phyloP scores from a whole-genome alignment of 495 filamentous ascomycete genomes.

The Copromyces sp. region DNA sequence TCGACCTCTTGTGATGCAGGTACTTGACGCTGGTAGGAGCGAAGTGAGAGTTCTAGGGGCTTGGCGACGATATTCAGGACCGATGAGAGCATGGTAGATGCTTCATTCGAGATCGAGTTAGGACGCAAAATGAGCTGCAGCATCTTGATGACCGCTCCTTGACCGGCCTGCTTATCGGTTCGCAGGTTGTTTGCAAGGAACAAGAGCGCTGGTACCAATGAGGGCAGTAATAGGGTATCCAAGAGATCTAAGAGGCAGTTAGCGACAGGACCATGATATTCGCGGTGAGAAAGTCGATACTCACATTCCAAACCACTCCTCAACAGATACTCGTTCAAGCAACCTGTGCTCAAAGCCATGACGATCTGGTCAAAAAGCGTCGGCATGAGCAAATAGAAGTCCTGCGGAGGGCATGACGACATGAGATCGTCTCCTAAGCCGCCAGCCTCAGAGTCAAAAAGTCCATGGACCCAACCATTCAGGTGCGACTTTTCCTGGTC shows the following conservation, averaged over 20 bases:
- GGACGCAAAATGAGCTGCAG: constrained; percentile 68
- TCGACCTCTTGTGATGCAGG: constrained; percentile 60
- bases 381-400: constrained; percentile 86
- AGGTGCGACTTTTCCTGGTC: constrained; percentile 70
- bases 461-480: constrained; percentile 71
- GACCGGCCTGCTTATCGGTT: constrained; percentile 37
- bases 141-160: constrained; percentile 62
- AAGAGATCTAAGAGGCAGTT: constrained; percentile 52
- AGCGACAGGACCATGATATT: not conserved
- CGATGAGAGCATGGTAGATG: constrained; percentile 66
- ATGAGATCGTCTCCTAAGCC: constrained; percentile 70
- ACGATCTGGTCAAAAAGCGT: constrained; percentile 82
- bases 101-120: constrained; percentile 68
- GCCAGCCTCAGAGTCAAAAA: constrained; percentile 78
- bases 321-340: constrained; percentile 67
- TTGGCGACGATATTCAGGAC: constrained; percentile 76
- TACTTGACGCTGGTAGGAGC: constrained; percentile 58
- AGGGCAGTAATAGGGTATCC: constrained; percentile 81
- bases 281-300: constrained; percentile 11
- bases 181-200: constrained; percentile 81
- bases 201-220: constrained; percentile 66
- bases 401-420: constrained; percentile 82
- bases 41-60: constrained; percentile 64
- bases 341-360: constrained; percentile 57
- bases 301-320: constrained; percentile 83